These are phyloP conservation scores for Starmerella vaccinii DNA, from an alignment of 805 yeast genomes.

Conservation along the genomic window DNA sequence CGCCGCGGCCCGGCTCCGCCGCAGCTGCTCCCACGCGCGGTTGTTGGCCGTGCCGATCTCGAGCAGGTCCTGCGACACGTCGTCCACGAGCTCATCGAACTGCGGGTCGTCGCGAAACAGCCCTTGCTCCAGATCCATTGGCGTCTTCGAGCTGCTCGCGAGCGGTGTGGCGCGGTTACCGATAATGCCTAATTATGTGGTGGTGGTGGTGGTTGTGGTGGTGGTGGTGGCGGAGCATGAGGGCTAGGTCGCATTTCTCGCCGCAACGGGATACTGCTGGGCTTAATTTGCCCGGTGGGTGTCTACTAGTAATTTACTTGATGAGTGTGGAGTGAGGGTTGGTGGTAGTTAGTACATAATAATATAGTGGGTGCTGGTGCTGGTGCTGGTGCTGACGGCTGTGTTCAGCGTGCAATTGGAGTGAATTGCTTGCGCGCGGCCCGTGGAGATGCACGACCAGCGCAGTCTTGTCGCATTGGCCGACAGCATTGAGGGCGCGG, in stretches of 20 bases:
- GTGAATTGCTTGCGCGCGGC: too few relatives aligned
- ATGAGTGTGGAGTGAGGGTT: too few relatives aligned
- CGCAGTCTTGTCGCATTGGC: not conserved
- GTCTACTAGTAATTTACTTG: too few relatives aligned
- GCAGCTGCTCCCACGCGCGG: constrained; percentile 40
- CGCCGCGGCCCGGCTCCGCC: constrained; percentile 11
- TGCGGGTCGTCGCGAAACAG: constrained; percentile 39
- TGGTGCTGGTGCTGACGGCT: too few relatives aligned
- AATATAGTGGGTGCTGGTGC: too few relatives aligned
- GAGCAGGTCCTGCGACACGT: constrained; percentile 39
- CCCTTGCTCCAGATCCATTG: constrained; percentile 24
- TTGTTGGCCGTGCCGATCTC: constrained; percentile 46
- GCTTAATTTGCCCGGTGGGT: too few relatives aligned
- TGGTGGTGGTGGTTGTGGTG: too few relatives aligned
- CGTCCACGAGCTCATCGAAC: constrained; percentile 40
- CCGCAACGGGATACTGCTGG: too few relatives aligned
- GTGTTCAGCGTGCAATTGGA: too few relatives aligned
- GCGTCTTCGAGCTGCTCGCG: too few relatives aligned
- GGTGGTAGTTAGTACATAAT: too few relatives aligned
- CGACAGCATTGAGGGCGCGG: not conserved
- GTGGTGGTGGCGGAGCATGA: constrained; percentile 1
- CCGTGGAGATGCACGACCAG: not conserved
- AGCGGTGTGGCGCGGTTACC: not conserved
- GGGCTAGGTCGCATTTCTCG: constrained; percentile 4
- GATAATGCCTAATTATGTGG: too few relatives aligned